Evolutionary conservation across 2,329 filamentous ascomycete species (phyloP).

Genomic region (Amauroascus niger): DNA sequence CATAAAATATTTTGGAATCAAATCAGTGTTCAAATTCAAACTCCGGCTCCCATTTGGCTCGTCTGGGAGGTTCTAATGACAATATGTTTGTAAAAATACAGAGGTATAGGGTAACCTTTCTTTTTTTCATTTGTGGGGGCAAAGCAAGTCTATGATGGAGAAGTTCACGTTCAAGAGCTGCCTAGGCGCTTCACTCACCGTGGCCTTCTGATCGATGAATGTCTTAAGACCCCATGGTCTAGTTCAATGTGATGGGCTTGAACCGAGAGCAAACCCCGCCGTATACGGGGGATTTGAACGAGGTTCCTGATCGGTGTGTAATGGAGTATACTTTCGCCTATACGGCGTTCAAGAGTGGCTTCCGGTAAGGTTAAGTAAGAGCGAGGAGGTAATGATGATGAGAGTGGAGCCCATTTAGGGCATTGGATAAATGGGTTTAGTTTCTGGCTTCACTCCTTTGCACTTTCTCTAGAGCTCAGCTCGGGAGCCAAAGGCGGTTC

Average conservation of each 20-base stretch:
- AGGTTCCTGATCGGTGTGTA: too few relatives aligned
- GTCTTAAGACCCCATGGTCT: background rate
- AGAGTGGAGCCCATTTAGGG: background rate
- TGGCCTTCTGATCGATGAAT: background rate
- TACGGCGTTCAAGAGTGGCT: too few relatives aligned
- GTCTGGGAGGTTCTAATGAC: background rate
- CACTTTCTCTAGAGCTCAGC: slow-evolving; percentile 4
- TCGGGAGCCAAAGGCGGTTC: background rate
- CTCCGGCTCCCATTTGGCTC: background rate
- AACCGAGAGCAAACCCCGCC: background rate
- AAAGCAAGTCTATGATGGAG: background rate
- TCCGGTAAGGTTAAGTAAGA: too few relatives aligned
- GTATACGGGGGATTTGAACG: background rate
- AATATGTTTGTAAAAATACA: too few relatives aligned
- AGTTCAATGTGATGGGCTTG: background rate
- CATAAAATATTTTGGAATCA: background rate
- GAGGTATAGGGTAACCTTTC: too few relatives aligned
- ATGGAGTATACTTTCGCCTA: too few relatives aligned
- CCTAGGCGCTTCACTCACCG: background rate
- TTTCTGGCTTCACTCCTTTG: slow-evolving; percentile 6
- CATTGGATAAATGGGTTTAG: background rate
- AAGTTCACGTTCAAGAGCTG: background rate
- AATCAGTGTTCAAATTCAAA: background rate
- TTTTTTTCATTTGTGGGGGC: background rate
- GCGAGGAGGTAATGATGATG: background rate